phyloP scores from a whole-genome alignment of 768 basidiomycete genomes.

The Lactarius deliciosus region DNA sequence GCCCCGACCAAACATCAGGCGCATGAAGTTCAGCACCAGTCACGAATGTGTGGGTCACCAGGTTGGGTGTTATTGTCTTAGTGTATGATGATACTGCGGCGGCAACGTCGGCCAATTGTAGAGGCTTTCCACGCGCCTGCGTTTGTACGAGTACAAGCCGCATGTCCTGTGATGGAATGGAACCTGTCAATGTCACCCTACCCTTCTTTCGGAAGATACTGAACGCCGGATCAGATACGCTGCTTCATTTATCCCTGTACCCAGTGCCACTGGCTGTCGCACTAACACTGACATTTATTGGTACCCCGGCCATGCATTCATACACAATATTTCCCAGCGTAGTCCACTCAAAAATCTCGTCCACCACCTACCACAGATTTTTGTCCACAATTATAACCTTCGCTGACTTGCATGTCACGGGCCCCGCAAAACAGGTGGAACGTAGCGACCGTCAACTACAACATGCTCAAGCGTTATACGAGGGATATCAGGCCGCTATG shows the following conservation, averaged over 20 bases:
- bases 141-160: neutral
- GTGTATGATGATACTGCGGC: neutral
- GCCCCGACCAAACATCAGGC: too few relatives aligned
- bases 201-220: neutral
- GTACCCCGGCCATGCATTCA: neutral
- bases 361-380: neutral
- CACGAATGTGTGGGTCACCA: neutral
- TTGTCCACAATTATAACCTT: neutral
- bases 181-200: neutral
- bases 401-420: neutral
- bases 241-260: neutral
- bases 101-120: neutral
- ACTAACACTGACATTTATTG: neutral
- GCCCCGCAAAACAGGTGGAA: neutral
- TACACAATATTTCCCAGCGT: neutral
- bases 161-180: neutral
- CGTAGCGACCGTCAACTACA: neutral
- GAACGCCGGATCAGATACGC: neutral
- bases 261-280: neutral
- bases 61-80: neutral
- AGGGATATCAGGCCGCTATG: neutral
- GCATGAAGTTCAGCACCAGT: neutral
- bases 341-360: neutral
- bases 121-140: neutral
- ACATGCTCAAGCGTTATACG: neutral